A percentile compares a stretch with the other conserved stretches of the same genome.
Evolutionary conservation across 306 rosid genomes (phyloP).

Genomic region (Comarum palustre): DNA sequence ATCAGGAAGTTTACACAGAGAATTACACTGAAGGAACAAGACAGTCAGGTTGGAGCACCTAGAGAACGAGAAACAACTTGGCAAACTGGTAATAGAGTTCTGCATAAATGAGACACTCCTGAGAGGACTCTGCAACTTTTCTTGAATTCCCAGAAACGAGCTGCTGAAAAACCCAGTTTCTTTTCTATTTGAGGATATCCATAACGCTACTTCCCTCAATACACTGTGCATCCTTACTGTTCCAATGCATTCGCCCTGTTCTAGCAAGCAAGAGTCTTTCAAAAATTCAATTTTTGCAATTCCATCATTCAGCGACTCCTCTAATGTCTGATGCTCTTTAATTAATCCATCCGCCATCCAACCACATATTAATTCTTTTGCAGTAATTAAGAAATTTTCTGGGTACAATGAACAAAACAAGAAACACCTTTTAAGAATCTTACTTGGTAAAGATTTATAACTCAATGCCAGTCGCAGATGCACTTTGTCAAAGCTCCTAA

Average conservation of each 20-base stretch:
- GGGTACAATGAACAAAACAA: conserved; percentile 22
- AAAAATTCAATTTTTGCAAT: conserved; percentile 20
- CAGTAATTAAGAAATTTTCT: conserved; percentile 16
- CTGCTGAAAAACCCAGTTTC: conserved; percentile 17
- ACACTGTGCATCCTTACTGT: conserved; percentile 23
- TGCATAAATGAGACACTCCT: conserved; percentile 21
- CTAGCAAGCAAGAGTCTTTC: conserved; percentile 29
- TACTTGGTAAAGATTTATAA: conserved; percentile 21
- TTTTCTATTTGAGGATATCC: conserved; percentile 18
- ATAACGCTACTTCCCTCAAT: conserved; percentile 15
- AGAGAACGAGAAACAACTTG: background rate
- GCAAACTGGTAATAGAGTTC: conserved; percentile 5
- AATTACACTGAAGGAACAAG: conserved; percentile 18
- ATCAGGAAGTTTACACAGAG: conserved; percentile 7
- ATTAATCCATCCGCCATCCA: conserved; percentile 22
- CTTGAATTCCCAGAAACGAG: conserved; percentile 8
- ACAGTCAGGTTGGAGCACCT: conserved; percentile 8
- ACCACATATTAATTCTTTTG: conserved; percentile 14
- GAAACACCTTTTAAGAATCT: conserved; percentile 17
- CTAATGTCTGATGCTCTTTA: conserved; percentile 15
- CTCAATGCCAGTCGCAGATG: conserved; percentile 14
- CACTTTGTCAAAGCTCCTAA: conserved; percentile 12
- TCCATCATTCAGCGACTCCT: conserved; percentile 25
- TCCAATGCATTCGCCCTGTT: background rate
- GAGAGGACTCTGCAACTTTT: background rate